Conservation (phyloP, 2,329 filamentous ascomycete genomes). For the Ophiostoma himal-ulmi region DNA sequence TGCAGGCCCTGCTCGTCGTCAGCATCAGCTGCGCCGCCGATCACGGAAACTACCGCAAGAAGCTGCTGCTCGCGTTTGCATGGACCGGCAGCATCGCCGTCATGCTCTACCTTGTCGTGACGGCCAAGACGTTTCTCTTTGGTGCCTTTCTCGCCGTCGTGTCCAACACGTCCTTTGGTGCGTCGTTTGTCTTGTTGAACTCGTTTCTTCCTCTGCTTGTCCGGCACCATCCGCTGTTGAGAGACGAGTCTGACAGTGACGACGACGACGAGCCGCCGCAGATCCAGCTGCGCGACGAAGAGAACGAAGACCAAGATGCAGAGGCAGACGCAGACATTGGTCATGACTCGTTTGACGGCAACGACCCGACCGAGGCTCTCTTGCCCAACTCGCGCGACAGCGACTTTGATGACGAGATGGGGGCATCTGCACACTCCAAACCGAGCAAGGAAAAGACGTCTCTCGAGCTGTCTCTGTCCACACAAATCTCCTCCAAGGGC, state of each 20-base stretch:
- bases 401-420: not conserved
- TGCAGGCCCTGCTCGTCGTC: constrained; percentile 86
- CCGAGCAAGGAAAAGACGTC: constrained; percentile 48
- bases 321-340: constrained; percentile 17
- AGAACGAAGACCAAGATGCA: constrained; percentile 31
- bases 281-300: constrained; percentile 35
- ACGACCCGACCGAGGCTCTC: constrained; percentile 45
- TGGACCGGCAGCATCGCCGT: constrained; percentile 73
- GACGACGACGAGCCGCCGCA: constrained; percentile 19
- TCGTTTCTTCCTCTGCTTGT: constrained; percentile 91
- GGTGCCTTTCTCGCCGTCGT: constrained; percentile 81
- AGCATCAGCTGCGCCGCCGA: constrained; percentile 95
- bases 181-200: constrained; percentile 91
- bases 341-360: constrained; percentile 30
- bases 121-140: constrained; percentile 68
- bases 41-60: constrained; percentile 87
- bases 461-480: constrained; percentile 72
- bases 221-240: constrained; percentile 64
- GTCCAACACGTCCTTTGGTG: constrained; percentile 89
- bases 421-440: not conserved
- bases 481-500: constrained; percentile 83
- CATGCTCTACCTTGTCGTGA: constrained; percentile 80
- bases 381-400: constrained; percentile 30
- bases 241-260: constrained; percentile 14
- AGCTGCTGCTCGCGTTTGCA: constrained; percentile 77